Percentiles rank a stretch among this genome's conserved stretches.
These are phyloP conservation scores for Xylariaceae sp. DNA, from an alignment of 2,329 filamentous ascomycete genomes.

Conservation along the genomic window DNA sequence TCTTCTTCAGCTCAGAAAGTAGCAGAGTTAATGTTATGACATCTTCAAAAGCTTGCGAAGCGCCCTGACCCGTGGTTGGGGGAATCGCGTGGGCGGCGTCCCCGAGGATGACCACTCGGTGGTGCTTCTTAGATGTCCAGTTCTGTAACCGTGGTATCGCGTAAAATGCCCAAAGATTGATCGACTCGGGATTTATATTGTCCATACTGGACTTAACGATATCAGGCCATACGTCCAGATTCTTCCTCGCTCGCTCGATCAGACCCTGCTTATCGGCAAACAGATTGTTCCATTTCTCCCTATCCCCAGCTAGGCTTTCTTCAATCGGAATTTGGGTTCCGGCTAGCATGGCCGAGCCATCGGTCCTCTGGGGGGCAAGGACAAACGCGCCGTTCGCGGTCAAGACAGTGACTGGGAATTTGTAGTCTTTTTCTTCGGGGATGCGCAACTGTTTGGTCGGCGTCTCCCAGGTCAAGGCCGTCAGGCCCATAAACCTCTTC, in stretches of 20 bases:
- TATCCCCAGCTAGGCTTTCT: constrained; percentile 19
- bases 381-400: constrained; percentile 26
- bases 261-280: constrained; percentile 29
- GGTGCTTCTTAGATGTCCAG: constrained; percentile 26
- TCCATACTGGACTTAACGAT: constrained; percentile 25
- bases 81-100: constrained; percentile 33
- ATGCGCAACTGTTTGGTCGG: constrained; percentile 27
- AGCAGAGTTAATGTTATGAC: constrained; percentile 29
- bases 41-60: constrained; percentile 35
- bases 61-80: constrained; percentile 30
- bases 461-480: constrained; percentile 41
- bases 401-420: constrained; percentile 26
- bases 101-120: constrained; percentile 26
- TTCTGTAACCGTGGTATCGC: constrained; percentile 18
- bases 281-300: constrained; percentile 24
- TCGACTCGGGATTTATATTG: constrained; percentile 21
- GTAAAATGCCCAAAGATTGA: constrained; percentile 32
- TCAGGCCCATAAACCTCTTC: constrained; percentile 57
- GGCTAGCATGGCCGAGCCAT: constrained; percentile 29
- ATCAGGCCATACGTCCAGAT: constrained; percentile 26
- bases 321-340: constrained; percentile 27
- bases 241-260: neutral
- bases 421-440: constrained; percentile 26
- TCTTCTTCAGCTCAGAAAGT: constrained; percentile 12
- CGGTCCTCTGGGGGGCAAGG: constrained; percentile 27